These are phyloP conservation scores for Nematocida major DNA, from an alignment of 371 early-diverging fungal species.

Conservation along the genomic window DNA sequence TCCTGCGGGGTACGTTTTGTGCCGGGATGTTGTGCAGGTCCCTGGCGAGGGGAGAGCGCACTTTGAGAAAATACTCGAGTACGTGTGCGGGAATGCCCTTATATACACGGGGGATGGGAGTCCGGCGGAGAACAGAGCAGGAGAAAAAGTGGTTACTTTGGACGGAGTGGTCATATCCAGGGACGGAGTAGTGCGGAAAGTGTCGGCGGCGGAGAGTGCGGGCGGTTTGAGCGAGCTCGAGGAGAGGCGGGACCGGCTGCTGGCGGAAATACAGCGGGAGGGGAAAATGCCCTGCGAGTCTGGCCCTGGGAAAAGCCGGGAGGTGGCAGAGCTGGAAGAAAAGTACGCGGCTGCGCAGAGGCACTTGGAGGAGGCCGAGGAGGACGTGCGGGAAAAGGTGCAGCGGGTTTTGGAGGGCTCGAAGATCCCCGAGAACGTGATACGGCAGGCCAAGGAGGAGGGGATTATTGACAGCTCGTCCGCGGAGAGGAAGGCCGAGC, in stretches of 20 bases:
- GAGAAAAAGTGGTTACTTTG: slow-evolving; percentile 31
- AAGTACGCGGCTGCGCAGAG: not conserved
- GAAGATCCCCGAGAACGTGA: not conserved
- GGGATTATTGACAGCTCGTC: slow-evolving; percentile 1
- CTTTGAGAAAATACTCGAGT: not conserved
- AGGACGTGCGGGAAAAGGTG: not conserved
- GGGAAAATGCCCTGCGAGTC: not conserved
- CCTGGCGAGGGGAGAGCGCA: not conserved
- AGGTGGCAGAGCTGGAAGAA: slow-evolving; percentile 1
- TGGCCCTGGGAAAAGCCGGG: not conserved
- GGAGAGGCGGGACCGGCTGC: slow-evolving; percentile 5
- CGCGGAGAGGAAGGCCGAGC: not conserved
- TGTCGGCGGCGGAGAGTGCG: not conserved
- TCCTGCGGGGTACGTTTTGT: slow-evolving; percentile 4
- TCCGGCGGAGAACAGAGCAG: not conserved
- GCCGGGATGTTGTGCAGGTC: not conserved
- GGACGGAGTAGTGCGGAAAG: slow-evolving; percentile 2
- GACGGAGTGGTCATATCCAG: slow-evolving; percentile 40
- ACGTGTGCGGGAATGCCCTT: slow-evolving; percentile 15
- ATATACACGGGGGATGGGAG: not conserved
- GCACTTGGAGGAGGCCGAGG: not conserved
- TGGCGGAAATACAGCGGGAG: not conserved
- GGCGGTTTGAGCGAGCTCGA: slow-evolving; percentile 4
- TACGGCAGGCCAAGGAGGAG: not conserved
- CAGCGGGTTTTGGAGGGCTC: not conserved